phyloP scores from a whole-genome alignment of 2,329 filamentous ascomycete species.

The Chaetomiaceae sp. region DNA sequence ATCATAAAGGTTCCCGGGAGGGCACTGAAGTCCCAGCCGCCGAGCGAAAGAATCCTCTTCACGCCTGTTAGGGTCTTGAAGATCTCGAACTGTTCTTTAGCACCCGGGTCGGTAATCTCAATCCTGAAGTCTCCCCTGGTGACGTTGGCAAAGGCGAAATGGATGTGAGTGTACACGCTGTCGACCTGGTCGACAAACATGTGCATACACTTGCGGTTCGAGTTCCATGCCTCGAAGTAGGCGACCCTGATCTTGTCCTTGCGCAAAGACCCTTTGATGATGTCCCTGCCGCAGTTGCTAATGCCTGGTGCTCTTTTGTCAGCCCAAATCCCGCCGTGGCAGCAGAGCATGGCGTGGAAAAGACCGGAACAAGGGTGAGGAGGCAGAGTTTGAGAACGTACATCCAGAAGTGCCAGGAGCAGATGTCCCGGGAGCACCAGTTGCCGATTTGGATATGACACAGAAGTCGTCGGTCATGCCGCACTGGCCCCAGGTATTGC shows the following conservation, averaged over 20 bases:
- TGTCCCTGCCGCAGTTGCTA: slow-evolving; percentile 35
- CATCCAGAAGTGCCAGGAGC: slow-evolving; percentile 28
- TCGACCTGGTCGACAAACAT: slow-evolving; percentile 8
- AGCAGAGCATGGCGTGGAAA: too few species aligned
- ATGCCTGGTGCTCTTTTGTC: too few species aligned
- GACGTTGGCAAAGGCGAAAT: slow-evolving; percentile 27
- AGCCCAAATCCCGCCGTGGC: too few species aligned
- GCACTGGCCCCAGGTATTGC: slow-evolving; percentile 25
- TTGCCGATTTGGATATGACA: slow-evolving; percentile 20
- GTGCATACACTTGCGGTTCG: slow-evolving; percentile 11
- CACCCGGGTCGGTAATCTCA: not conserved
- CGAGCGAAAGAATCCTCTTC: slow-evolving; percentile 20
- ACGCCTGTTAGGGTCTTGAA: slow-evolving; percentile 7
- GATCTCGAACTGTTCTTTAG: slow-evolving; percentile 9
- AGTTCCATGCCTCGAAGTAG: slow-evolving; percentile 19
- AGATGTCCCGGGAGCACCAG: slow-evolving; percentile 22
- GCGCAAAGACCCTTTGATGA: slow-evolving; percentile 29
- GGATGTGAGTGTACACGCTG: slow-evolving; percentile 23
- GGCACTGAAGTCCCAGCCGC: slow-evolving; percentile 18
- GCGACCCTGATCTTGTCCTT: slow-evolving; percentile 9
- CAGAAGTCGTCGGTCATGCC: slow-evolving; percentile 29
- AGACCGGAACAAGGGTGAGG: too few species aligned
- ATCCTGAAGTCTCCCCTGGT: slow-evolving; percentile 5
- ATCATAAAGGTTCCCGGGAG: slow-evolving; percentile 4
- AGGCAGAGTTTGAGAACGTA: too few species aligned